Percentiles rank a stretch among this genome's conserved stretches.
Evolutionary conservation across 805 yeast species (phyloP).

Genomic region (Nakazawaea populi): DNA sequence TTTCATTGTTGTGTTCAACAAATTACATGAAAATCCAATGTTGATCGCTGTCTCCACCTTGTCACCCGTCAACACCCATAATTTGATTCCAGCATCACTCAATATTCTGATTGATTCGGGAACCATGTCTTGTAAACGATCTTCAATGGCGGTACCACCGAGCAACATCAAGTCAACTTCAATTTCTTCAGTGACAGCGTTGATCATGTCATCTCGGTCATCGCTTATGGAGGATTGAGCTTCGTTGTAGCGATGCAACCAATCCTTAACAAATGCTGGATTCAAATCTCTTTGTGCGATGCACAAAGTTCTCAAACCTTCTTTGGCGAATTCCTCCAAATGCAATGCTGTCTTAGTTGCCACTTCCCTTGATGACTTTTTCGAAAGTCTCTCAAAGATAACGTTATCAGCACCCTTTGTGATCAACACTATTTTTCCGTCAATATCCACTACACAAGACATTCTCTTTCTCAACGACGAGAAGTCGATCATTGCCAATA

Average conservation of each 20-base stretch:
- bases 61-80: conserved; percentile 87
- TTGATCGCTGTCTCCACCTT: conserved; percentile 87
- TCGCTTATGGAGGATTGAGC: conserved; percentile 60
- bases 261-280: conserved; percentile 48
- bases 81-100: conserved; percentile 72
- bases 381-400: conserved; percentile 41
- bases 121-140: conserved; percentile 79
- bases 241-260: conserved; percentile 56
- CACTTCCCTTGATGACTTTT: conserved; percentile 32
- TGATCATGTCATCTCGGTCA: conserved; percentile 67
- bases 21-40: conserved; percentile 80
- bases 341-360: conserved; percentile 64
- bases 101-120: conserved; percentile 71
- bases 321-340: conserved; percentile 73
- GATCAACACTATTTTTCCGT: conserved; percentile 34
- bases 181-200: conserved; percentile 66
- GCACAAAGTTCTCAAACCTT: conserved; percentile 79
- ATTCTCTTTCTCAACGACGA: conserved; percentile 71
- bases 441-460: conserved; percentile 59
- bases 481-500: conserved; percentile 56
- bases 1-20: conserved; percentile 72
- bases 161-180: conserved; percentile 59
- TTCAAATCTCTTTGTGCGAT: conserved; percentile 69
- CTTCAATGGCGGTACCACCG: conserved; percentile 88
- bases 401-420: conserved; percentile 77